A percentile compares a stretch with the other conserved stretches of the same genome.
phyloP scores from a whole-genome alignment of 208 protist species.

The Trypanosoma avium region DNA sequence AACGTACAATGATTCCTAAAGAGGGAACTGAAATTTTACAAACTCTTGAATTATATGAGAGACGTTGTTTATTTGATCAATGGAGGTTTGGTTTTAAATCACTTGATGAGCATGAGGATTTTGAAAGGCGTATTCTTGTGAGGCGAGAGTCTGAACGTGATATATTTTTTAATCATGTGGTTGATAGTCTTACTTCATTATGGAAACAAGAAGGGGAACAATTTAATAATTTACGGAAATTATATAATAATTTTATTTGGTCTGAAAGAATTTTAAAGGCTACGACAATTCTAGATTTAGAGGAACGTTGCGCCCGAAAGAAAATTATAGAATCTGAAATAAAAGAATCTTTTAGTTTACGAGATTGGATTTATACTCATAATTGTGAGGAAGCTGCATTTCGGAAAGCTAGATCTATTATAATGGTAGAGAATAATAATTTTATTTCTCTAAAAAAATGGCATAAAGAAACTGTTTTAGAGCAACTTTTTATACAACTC shows the following conservation, averaged over 20 bases:
- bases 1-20: conserved; percentile 25
- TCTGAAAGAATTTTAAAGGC: conserved; percentile 18
- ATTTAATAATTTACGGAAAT: conserved; percentile 28
- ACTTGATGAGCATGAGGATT: conserved; percentile 24
- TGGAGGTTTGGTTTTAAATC: conserved; percentile 39
- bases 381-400: not conserved
- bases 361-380: not conserved
- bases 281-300: conserved; percentile 18
- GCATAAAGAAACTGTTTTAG: not conserved
- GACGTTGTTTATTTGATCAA: conserved; percentile 55
- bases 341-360: not conserved
- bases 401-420: not conserved
- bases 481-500: conserved; percentile 3
- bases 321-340: conserved; percentile 29
- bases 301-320: conserved; percentile 23
- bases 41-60: conserved; percentile 57
- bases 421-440: conserved; percentile 15
- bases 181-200: conserved; percentile 30
- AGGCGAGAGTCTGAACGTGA: conserved; percentile 19
- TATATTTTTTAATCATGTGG: conserved; percentile 38
- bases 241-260: conserved; percentile 29
- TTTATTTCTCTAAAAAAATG: conserved; percentile 8
- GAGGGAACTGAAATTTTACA: conserved; percentile 38
- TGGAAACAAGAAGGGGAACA: conserved; percentile 42
- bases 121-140: conserved; percentile 2